These are phyloP conservation scores for Akanthomyces lecanii DNA, from an alignment of 2,329 filamentous ascomycete genomes.

Conservation along the genomic window DNA sequence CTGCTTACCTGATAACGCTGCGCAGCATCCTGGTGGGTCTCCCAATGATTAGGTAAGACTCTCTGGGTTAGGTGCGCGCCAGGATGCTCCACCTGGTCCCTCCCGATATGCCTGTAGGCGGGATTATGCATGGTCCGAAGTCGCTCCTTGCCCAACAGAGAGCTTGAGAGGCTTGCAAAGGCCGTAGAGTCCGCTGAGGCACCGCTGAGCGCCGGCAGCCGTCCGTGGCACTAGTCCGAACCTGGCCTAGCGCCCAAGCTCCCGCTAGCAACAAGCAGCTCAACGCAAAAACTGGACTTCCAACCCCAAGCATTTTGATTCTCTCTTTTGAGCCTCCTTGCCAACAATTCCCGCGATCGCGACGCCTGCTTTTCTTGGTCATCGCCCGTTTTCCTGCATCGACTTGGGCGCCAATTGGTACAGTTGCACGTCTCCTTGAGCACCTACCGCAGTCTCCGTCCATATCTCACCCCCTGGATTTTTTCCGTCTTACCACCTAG, in stretches of 20 bases:
- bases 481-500: not conserved
- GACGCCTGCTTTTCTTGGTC: constrained; percentile 9
- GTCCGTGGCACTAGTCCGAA: constrained; percentile 15
- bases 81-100: not conserved
- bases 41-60: constrained; percentile 8
- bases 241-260: constrained; percentile 13
- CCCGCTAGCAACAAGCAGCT: constrained; percentile 16
- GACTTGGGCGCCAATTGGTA: constrained; percentile 15
- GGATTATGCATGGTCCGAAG: constrained; percentile 16
- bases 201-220: constrained; percentile 18
- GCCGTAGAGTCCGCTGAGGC: not conserved
- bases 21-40: not conserved
- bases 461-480: not conserved
- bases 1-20: not conserved
- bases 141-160: not conserved
- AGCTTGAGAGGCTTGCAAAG: not conserved
- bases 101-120: constrained; percentile 14
- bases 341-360: constrained; percentile 18
- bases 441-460: not conserved
- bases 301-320: constrained; percentile 18
- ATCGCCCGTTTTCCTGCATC: constrained; percentile 3
- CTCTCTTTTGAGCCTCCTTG: constrained; percentile 14
- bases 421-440: not conserved
- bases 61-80: constrained; percentile 14
- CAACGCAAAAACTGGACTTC: constrained; percentile 19